phyloP scores from a whole-genome alignment of 208 protist genomes.

The Trypanosoma brucei region DNA sequence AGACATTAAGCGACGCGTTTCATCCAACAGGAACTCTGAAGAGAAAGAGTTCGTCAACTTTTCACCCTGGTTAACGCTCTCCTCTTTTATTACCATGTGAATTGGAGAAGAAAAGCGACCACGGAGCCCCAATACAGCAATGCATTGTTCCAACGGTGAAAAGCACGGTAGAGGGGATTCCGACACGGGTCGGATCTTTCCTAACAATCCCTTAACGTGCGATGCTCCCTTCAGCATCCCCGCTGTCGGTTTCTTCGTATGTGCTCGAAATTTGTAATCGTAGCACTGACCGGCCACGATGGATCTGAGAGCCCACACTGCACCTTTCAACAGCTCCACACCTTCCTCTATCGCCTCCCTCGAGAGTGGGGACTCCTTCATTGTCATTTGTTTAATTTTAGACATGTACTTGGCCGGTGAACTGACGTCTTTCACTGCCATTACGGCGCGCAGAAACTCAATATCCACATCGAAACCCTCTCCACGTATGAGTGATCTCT shows the following conservation, averaged over 20 bases:
- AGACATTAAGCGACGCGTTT: conserved; percentile 30
- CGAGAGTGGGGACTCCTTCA: not conserved
- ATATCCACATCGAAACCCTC: conserved; percentile 43
- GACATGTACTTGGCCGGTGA: conserved; percentile 11
- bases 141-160: conserved; percentile 57
- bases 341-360: conserved; percentile 27
- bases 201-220: not conserved
- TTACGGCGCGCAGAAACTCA: conserved; percentile 52
- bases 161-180: conserved; percentile 15
- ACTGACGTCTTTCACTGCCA: conserved; percentile 15
- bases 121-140: conserved; percentile 68
- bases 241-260: conserved; percentile 16
- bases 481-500: conserved; percentile 36
- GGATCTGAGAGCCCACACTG: conserved; percentile 65
- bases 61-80: conserved; percentile 34
- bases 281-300: conserved; percentile 44
- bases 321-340: conserved; percentile 46
- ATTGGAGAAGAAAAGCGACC: conserved; percentile 65
- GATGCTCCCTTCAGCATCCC: conserved; percentile 35
- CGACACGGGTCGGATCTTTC: conserved; percentile 4
- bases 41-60: conserved; percentile 50
- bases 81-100: conserved; percentile 20
- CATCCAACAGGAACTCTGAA: conserved; percentile 26
- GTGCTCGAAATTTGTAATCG: conserved; percentile 54
- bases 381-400: conserved; percentile 10